A percentile compares a stretch with the other conserved stretches of the same genome.
These are phyloP conservation scores for Capsicum rhomboideum DNA, from an alignment of 257 asterid species.

Conservation along the genomic window DNA sequence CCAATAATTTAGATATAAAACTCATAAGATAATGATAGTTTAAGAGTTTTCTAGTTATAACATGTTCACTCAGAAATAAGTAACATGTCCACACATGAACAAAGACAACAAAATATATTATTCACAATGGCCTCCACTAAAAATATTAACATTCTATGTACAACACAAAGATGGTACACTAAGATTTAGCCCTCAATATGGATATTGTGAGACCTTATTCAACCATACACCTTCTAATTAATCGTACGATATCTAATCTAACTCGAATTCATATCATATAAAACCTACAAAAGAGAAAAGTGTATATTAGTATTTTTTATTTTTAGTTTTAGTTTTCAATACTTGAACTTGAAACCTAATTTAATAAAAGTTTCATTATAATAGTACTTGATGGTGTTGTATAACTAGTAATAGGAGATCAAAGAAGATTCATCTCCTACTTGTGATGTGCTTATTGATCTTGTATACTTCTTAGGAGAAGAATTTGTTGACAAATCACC, in stretches of 20 bases:
- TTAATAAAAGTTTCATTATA: not conserved
- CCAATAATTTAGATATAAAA: not conserved
- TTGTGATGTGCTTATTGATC: slow-evolving; percentile 37
- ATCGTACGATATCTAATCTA: not conserved
- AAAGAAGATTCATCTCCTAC: slow-evolving; percentile 18
- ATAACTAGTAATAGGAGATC: slow-evolving; percentile 23
- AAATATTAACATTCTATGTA: slow-evolving; percentile 21
- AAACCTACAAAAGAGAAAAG: not conserved
- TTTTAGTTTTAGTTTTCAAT: not conserved
- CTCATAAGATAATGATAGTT: not conserved
- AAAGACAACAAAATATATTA: not conserved
- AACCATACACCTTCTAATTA: not conserved
- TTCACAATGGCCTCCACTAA: slow-evolving; percentile 15
- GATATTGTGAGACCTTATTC: not conserved
- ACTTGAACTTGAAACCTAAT: not conserved
- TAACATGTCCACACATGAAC: not conserved
- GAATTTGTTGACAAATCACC: slow-evolving; percentile 11
- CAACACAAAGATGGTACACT: slow-evolving; percentile 13
- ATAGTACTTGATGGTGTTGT: too few relatives aligned
- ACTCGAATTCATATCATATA: not conserved
- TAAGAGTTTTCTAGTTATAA: not conserved
- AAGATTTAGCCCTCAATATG: not conserved
- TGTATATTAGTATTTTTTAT: not conserved
- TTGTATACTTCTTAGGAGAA: slow-evolving; percentile 40
- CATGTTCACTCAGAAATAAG: not conserved